Base-by-base conservation (phyloP, 2,329 filamentous ascomycete species). In the Curvularia sp. region DNA sequence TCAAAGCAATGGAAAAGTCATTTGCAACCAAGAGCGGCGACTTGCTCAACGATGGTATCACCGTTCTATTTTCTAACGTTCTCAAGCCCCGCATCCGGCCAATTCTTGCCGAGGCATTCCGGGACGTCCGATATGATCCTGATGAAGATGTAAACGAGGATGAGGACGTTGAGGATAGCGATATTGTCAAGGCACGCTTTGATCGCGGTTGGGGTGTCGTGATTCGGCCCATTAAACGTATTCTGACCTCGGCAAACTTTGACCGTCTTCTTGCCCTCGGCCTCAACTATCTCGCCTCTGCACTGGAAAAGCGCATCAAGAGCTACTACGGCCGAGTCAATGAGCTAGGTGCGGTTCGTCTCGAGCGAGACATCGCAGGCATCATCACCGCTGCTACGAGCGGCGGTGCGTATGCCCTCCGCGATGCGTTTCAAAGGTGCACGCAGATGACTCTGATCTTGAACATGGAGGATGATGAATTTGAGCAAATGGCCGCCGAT, bases 391-490 rank as follows among this genome's bases (percentile, higher is more conserved):
- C 84, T 23, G 83, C 84, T 0, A 87, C 92, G 1, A 84, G 82
- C 60, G 91, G 89, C 2, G 84, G 84, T 3, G 87, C 90, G 70
- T 97, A 96, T 73, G 86, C 86, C 1, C 84, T 95, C 34, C 83
- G 92, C 30, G 93, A 96, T 71, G 78, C 85, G 3, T 97, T 97
- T 79, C 83, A 84, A 27, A 86, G 88, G 70, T 91, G 90, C 57
- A 83, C 84, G 58, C 92, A 97, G 82, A 89, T 97, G 68, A 86
- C 90, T 56, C 87, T 96, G 82, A 87, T 97, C 15, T 88, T 94
- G 74, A 94, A 93, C 67, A 96, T 97, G 92, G 93, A 97, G 74
- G 91, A 95, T 32, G 93, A 97, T 57, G 94, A 97, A 78, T 97
- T 93, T 91, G 91, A 94, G 47, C 92, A 95, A 76, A 77, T 93